Base-by-base conservation (phyloP, 2,329 filamentous ascomycete species). In the Aspergillus tanneri region DNA sequence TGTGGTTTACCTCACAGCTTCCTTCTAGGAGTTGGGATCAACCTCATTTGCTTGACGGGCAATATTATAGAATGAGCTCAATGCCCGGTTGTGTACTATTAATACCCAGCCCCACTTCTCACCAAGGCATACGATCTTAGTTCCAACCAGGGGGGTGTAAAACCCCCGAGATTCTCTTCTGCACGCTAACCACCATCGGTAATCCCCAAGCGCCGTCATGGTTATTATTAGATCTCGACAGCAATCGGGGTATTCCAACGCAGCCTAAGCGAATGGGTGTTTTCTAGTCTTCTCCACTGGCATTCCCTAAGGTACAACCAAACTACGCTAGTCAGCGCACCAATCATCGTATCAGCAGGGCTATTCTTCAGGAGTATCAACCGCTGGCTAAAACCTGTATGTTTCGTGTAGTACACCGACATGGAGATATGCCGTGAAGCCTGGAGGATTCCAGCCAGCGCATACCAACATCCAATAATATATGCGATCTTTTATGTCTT, bases 331-430 rank as follows among this genome's bases (percentile, higher is more conserved):
- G 35, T 40, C 11, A 24, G 22, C 18, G 35, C 44, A 30, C 53
- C 47, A 55, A 51, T 55, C 35, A 50, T 7, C 11, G 25, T 10
- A 8, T 27, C 9, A 16, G 23, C 18, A 35, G 19, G 23, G 18
- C 22, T 24, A n/a, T 8, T 50, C 42, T 46, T 35, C 47, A 43
- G 50, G 44, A 50, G 50, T 12, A 25, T 16, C 44, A 56, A 52
- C 49, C 53, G 59, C 59, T 54, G 42, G 53, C 46, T 47, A 37
- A 52, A 37, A 54, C 54, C 39, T 47, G 46, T 40, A 44, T 58
- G 58, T 60, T 63, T 64, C 56, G 54, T 53, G 58, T 62, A 60
- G 63, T 51, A 56, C 57, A 53, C 28, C 22, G 25, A 37, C 30
- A 18, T 19, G 25, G 28, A 41, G 23, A 52, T 19, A 18, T n/a